These are phyloP conservation scores for Tuber microsphaerosporum DNA, from an alignment of 495 filamentous ascomycete species.

Conservation along the genomic window DNA sequence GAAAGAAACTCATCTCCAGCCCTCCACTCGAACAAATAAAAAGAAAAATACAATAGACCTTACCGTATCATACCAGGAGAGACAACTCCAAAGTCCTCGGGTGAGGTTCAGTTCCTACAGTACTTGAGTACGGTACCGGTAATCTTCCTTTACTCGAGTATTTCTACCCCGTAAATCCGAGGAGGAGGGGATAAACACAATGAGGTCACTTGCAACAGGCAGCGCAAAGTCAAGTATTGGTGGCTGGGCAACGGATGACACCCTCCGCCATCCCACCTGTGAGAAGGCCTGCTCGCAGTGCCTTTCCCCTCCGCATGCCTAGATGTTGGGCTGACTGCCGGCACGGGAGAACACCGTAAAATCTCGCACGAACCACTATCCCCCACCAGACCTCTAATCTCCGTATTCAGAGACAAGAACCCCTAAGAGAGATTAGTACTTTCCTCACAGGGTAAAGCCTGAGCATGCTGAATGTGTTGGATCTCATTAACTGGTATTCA, in stretches of 20 bases:
- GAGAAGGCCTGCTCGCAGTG: neutral
- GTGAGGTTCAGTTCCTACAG: neutral
- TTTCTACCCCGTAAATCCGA: neutral
- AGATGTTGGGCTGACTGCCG: neutral
- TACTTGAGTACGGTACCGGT: neutral
- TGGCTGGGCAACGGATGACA: conserved; percentile 7
- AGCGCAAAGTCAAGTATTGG: conserved; percentile 3
- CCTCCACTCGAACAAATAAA: no score
- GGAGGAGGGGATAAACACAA: conserved; percentile 3
- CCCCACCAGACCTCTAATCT: no score
- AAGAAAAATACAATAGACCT: no score
- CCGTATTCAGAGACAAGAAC: no score
- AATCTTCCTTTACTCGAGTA: no score
- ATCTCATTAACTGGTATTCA: no score
- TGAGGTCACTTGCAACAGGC: conserved; percentile 12
- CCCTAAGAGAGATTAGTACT: no score
- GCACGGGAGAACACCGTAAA: no score
- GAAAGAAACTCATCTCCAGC: no score
- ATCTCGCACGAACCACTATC: no score
- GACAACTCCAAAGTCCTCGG: neutral
- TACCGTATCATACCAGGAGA: neutral
- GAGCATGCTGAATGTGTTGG: no score
- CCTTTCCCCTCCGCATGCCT: neutral
- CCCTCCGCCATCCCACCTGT: neutral
- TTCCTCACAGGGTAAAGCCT: no score